Conservation (phyloP, 805 yeast genomes). For the Cyberlindnera xishuangbannaensis region DNA sequence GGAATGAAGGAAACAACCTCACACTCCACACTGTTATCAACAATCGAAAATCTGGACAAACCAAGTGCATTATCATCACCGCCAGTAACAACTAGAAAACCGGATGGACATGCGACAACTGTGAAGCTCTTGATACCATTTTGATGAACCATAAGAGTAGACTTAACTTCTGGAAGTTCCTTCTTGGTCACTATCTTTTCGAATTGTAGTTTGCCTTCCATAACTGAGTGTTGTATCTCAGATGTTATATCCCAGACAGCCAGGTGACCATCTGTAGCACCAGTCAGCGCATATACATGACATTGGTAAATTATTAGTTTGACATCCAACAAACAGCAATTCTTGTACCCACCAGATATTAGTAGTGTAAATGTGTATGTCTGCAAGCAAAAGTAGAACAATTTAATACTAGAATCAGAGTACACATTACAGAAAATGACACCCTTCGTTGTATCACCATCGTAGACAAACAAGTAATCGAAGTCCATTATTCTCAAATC, state of each 20-base stretch:
- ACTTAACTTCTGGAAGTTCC: conserved; percentile 24
- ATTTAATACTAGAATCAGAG: conserved; percentile 73
- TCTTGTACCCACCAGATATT: conserved; percentile 48
- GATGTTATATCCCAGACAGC: conserved; percentile 51
- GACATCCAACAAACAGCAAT: conserved; percentile 72
- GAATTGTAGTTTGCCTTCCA: conserved; percentile 7
- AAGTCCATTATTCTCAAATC: conserved; percentile 92
- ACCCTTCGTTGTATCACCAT: conserved; percentile 30
- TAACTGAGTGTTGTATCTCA: conserved; percentile 19
- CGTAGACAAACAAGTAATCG: conserved; percentile 39
- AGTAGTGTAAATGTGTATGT: conserved; percentile 38
- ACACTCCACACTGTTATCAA: no score
- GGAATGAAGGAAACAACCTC: conserved; percentile 31
- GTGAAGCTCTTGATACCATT: conserved; percentile 73
- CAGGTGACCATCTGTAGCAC: conserved; percentile 82
- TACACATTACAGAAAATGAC: conserved; percentile 65
- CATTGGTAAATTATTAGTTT: conserved; percentile 34
- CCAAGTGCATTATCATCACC: conserved; percentile 88
- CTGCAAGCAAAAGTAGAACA: conserved; percentile 48
- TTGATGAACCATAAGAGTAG: conserved; percentile 63
- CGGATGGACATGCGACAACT: conserved; percentile 15
- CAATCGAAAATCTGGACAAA: conserved; percentile 31
- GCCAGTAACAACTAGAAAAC: conserved; percentile 54
- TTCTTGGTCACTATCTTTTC: not conserved
- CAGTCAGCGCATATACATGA: conserved; percentile 38